Evolutionary conservation across 2,329 filamentous ascomycete genomes (phyloP).

Genomic region (Alternaria burnsii): DNA sequence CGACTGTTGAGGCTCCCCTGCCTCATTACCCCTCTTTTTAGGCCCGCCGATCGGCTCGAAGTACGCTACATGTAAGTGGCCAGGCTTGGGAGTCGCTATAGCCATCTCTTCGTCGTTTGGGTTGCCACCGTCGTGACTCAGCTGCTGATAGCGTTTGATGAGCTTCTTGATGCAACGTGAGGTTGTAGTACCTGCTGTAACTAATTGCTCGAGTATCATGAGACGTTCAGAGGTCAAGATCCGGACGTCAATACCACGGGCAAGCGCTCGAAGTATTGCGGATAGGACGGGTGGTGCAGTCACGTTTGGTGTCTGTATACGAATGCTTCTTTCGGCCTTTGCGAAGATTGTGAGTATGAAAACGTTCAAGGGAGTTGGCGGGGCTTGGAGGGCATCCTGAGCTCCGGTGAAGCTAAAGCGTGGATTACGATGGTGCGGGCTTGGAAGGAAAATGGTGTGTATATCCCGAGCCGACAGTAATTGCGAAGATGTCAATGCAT

Average conservation of each 20-base stretch:
- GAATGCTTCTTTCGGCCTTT: constrained; percentile 67
- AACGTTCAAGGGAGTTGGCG: constrained; percentile 72
- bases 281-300: constrained; percentile 72
- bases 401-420: constrained; percentile 60
- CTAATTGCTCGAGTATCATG: constrained; percentile 82
- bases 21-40: constrained; percentile 33
- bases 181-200: constrained; percentile 80
- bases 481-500: constrained; percentile 7
- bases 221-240: constrained; percentile 73
- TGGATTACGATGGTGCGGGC: constrained; percentile 75
- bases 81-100: constrained; percentile 43
- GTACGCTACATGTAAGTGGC: constrained; percentile 66
- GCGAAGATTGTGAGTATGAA: constrained; percentile 69
- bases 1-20: constrained; percentile 72
- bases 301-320: constrained; percentile 80
- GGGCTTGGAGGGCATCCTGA: constrained; percentile 61
- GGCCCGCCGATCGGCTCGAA: constrained; percentile 55
- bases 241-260: constrained; percentile 71
- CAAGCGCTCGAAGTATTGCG: constrained; percentile 68
- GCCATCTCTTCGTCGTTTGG: constrained; percentile 42
- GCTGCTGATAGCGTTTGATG: constrained; percentile 61
- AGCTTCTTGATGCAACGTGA: constrained; percentile 69
- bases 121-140: constrained; percentile 24
- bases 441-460: constrained; percentile 74
- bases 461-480: constrained; percentile 33